These are phyloP conservation scores for Pythium volutum DNA, from an alignment of 352 stramenopile species.

Conservation along the genomic window DNA sequence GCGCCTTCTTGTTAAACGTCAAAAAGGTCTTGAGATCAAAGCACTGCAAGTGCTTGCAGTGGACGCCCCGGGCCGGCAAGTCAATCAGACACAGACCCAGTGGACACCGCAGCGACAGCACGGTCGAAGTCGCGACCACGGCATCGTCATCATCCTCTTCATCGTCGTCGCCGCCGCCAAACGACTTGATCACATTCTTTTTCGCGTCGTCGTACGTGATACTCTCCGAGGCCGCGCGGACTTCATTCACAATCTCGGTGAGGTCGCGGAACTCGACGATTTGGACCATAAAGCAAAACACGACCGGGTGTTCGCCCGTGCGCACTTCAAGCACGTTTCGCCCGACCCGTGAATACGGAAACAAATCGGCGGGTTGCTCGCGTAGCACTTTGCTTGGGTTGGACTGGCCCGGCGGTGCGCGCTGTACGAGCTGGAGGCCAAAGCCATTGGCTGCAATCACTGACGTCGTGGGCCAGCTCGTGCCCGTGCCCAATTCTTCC, in stretches of 20 bases:
- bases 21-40: slow-evolving; percentile 95
- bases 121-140: slow-evolving; percentile 80
- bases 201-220: slow-evolving; percentile 76
- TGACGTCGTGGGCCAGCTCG: slow-evolving; percentile 68
- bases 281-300: slow-evolving; percentile 74
- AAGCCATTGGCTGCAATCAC: slow-evolving; percentile 75
- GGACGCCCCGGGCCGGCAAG: slow-evolving; percentile 81
- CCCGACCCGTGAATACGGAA: slow-evolving; percentile 62
- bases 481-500: slow-evolving; percentile 60
- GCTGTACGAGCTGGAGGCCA: slow-evolving; percentile 59
- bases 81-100: slow-evolving; percentile 86
- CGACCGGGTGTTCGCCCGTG: slow-evolving; percentile 52
- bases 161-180: slow-evolving; percentile 67
- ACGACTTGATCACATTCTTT: slow-evolving; percentile 75
- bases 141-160: slow-evolving; percentile 82
- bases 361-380: slow-evolving; percentile 73
- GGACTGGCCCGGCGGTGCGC: slow-evolving; percentile 63
- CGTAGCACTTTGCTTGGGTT: slow-evolving; percentile 82
- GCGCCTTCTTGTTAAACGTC: slow-evolving; percentile 85
- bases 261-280: slow-evolving; percentile 69
- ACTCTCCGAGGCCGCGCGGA: slow-evolving; percentile 51
- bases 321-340: slow-evolving; percentile 74
- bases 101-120: slow-evolving; percentile 88
- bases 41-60: slow-evolving; percentile 95
- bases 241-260: slow-evolving; percentile 56